These are phyloP conservation scores for Iberis pinnata DNA, from an alignment of 345 rosid species.

Conservation along the genomic window DNA sequence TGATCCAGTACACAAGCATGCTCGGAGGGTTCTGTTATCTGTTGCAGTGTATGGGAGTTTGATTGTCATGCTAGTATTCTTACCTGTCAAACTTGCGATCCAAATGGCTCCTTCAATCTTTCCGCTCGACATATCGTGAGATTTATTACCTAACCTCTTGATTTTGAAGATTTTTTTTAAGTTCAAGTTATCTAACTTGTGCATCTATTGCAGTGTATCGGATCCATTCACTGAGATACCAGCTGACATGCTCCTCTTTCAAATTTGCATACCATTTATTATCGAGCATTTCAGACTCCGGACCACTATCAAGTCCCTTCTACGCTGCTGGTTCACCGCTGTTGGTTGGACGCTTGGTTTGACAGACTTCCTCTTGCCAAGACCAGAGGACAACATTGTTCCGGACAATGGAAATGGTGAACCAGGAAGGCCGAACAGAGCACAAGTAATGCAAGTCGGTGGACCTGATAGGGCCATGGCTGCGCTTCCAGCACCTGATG, in stretches of 20 bases:
- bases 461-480: constrained; percentile 64
- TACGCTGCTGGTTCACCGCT: constrained; percentile 82
- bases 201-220: constrained; percentile 55
- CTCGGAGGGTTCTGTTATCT: constrained; percentile 83
- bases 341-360: constrained; percentile 94
- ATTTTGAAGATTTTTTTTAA: constrained; percentile 7
- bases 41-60: constrained; percentile 95
- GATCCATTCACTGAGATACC: constrained; percentile 99
- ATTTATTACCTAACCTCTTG: constrained; percentile 1
- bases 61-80: constrained; percentile 94
- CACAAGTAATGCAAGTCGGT: constrained; percentile 43
- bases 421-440: constrained; percentile 66
- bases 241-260: constrained; percentile 94
- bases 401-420: constrained; percentile 75
- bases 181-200: constrained; percentile 1
- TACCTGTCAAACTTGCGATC: constrained; percentile 96
- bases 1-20: constrained; percentile 97
- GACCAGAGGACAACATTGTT: constrained; percentile 64
- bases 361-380: constrained; percentile 75
- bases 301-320: constrained; percentile 79
- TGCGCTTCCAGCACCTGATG: constrained; percentile 46
- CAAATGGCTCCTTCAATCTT: constrained; percentile 79
- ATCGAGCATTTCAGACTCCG: constrained; percentile 86
- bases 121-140: constrained; percentile 95
- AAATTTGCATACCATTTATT: constrained; percentile 97